Conservation (phyloP, 192 early-diverging fungal species). For the Linnemannia exigua region DNA sequence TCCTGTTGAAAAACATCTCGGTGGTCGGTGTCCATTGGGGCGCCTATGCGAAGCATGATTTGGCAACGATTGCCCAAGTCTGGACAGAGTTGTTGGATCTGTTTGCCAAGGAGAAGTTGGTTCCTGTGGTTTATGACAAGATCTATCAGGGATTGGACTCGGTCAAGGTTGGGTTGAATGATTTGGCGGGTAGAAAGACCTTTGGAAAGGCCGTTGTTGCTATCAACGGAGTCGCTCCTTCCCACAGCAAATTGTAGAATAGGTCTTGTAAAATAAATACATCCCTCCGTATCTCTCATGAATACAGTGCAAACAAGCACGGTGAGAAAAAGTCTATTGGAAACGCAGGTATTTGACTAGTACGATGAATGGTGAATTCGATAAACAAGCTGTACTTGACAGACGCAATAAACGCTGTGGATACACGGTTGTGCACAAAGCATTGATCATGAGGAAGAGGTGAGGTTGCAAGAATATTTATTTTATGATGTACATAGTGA, state of each 20-base stretch:
- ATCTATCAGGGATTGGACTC: conserved; percentile 74
- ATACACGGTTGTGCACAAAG: no score
- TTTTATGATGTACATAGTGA: conserved; percentile 46
- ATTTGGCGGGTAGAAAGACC: conserved; percentile 77
- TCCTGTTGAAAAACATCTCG: conserved; percentile 88
- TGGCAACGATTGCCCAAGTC: conserved; percentile 70
- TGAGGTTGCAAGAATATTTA: neutral
- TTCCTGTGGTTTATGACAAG: conserved; percentile 76
- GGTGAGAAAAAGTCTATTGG: no score
- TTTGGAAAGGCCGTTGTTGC: conserved; percentile 87
- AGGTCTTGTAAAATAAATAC: neutral
- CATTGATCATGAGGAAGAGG: neutral
- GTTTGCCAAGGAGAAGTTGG: conserved; percentile 67
- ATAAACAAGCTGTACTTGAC: no score
- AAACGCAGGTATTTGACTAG: no score
- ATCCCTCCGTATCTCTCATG: no score
- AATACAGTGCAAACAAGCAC: no score
- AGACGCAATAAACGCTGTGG: no score
- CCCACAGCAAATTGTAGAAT: conserved; percentile 37
- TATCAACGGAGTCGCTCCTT: conserved; percentile 14
- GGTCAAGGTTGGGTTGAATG: conserved; percentile 76
- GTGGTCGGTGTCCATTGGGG: conserved; percentile 86
- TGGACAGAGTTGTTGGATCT: conserved; percentile 78
- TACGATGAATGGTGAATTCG: no score
- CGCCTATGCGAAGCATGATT: conserved; percentile 71